phyloP scores from a whole-genome alignment of 768 basidiomycete genomes.

The Phanerochaete sordida region DNA sequence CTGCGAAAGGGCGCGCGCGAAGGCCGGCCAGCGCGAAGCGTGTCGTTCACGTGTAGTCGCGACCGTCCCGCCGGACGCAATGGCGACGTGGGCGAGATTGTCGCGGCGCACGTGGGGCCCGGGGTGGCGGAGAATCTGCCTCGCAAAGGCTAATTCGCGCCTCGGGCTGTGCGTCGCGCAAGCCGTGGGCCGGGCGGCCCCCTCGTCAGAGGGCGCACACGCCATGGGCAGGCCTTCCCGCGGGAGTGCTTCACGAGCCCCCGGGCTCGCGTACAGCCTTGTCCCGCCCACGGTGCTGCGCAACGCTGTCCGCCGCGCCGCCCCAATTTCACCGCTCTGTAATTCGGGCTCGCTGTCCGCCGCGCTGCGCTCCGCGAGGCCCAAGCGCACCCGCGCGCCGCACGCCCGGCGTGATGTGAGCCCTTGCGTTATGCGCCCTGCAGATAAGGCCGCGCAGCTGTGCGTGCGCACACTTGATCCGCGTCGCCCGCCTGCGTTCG shows the following conservation, averaged over 20 bases:
- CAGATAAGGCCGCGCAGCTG: neutral
- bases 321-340: no score
- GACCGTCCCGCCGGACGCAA: neutral
- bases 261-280: neutral
- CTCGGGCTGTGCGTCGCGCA: neutral
- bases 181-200: neutral
- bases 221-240: neutral
- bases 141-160: neutral
- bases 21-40: neutral
- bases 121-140: neutral
- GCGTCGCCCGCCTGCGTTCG: neutral
- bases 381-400: no score
- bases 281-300: no score
- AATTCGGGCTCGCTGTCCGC: no score
- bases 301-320: no score
- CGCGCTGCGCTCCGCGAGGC: no score
- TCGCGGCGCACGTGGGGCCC: neutral
- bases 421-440: neutral
- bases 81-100: neutral
- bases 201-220: neutral
- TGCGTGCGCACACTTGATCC: neutral
- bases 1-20: neutral
- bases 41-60: neutral
- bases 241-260: neutral
- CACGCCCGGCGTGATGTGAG: no score